Evolutionary conservation across 1,284 basidiomycete species (phyloP), one percentile per base, ranked within the genome.

Genomic region (Pterulicium gracile): DNA sequence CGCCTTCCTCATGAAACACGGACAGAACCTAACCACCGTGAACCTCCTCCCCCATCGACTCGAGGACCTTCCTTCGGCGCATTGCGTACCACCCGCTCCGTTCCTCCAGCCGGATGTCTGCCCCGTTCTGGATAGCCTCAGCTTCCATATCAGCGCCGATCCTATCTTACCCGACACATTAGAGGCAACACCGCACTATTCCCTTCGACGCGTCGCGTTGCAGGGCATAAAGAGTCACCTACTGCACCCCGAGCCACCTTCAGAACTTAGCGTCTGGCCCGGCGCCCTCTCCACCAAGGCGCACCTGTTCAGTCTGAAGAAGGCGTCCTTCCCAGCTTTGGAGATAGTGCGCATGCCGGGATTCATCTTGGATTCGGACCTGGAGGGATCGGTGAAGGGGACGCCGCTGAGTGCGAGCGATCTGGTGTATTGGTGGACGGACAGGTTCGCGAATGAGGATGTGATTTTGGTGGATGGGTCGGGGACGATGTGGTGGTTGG

Each of bases 361-460:
- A 3, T 70, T 68, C 52, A 53, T 72, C 45, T 69, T 70, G 19
- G 72, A 69, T 20, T 64, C 70, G 24, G 65, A 68, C 46, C 56
- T 61, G 47, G 69, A 76, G 54, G 52, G 50, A 39, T 51, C 66
- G 43, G 64, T 69, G 47, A 68, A 65, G 57, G 69, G 27, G n/a
- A 32, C 27, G n/a, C 27, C 27, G n/a, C 7, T 32, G 27, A 7
- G n/a, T 10, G 27, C 27, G 10, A 32, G 27, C 7, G 27, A 75
- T 47, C 58, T 73, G 18, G 75, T 74, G 52, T 71, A 75, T 35
- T 71, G 69, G 68, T 76, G 73, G 73, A 65, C 67, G 22, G 70
- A 74, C 54, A 63, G 58, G 46, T 75, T 74, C 50, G 70, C 73
- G 61, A 63, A 59, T 43, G 61, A 64, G 27, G 72, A 69, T 13